Evolutionary conservation across 2,329 filamentous ascomycete genomes (phyloP), one percentile per base, ranked within the genome.

Genomic region (Beauveria rudraprayagi): DNA sequence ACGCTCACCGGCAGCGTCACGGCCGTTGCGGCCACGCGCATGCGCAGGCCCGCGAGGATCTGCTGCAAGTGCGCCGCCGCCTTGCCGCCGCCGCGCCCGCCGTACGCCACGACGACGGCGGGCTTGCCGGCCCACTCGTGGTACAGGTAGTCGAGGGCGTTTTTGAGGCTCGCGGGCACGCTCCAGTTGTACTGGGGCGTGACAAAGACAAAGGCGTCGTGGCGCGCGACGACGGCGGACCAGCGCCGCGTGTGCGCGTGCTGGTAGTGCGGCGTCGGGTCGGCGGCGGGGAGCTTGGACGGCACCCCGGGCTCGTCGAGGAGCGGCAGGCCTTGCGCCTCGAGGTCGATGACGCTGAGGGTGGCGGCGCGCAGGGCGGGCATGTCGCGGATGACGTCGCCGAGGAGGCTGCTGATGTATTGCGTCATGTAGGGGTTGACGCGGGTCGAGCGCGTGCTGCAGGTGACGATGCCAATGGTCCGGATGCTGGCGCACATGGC

Each of bases 61-160:
- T 68, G 58, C 9, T 58, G 54, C 41, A 68, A 52, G 19, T 68
- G 66, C 2, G 26, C 44, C 0, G 63, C 64, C 5, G 63, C 63
- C 34, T 63, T 62, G 24, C 26, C 60, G 30, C 78, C 79, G 37
- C 79, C 78, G 4, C 69, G 63, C 0, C 76, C 75, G 5, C 83
- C 83, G 70, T 85, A 85, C 61, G 75, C 80, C 28, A 86, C 76
- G 61, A 86, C 74, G 52, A 73, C 71, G 19, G 75, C 76, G 0
- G 82, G 79, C 68, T 85, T 85, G 9, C 77, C 80, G 26, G 70
- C 76, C 80, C 82, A 85, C 67, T 85, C 83, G 65, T 85, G 72
- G 65, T 76, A 79, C 1, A 87, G 75, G 66, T 83, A 86, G 68
- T 87, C 84, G 60, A 87, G 77, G 6, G 84, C 83, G 67, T 86